Evolutionary conservation across 768 basidiomycete species (phyloP).

Genomic region (Phlebiopsis flavidoalba): DNA sequence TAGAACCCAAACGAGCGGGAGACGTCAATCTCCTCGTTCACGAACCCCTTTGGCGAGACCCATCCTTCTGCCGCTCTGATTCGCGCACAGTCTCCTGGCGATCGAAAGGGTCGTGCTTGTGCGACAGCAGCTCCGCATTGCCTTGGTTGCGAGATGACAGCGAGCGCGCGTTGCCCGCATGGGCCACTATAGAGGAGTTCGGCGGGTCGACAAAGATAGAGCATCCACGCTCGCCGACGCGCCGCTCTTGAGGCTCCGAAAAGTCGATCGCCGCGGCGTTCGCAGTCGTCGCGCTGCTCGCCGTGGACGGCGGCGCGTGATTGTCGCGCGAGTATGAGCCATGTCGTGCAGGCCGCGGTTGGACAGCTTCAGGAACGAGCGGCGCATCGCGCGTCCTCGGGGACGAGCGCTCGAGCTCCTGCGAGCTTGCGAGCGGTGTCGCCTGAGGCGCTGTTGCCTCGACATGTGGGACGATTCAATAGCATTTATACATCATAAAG

Average conservation of each 20-base stretch:
- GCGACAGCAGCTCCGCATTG: constrained; percentile 68
- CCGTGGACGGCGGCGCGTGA: constrained; percentile 72
- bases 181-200: constrained; percentile 82
- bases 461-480: too few species aligned
- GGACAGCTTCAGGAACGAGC: constrained; percentile 83
- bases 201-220: constrained; percentile 61
- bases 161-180: constrained; percentile 83
- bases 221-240: constrained; percentile 71
- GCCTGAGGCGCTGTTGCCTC: too few species aligned
- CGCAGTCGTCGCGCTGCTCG: constrained; percentile 42
- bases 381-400: constrained; percentile 58
- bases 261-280: constrained; percentile 33
- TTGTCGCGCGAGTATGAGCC: constrained; percentile 42
- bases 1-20: constrained; percentile 95
- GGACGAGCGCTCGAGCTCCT: constrained; percentile 47
- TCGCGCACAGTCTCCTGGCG: constrained; percentile 74
- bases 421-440: too few species aligned
- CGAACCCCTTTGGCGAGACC: constrained; percentile 84
- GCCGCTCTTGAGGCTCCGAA: constrained; percentile 59
- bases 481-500: too few species aligned
- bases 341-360: constrained; percentile 79
- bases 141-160: constrained; percentile 73
- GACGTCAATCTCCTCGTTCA: constrained; percentile 88
- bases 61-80: constrained; percentile 92
- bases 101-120: constrained; percentile 87